These are phyloP conservation scores for Endocarpon pusillum DNA, from an alignment of 495 filamentous ascomycete species.

Conservation along the genomic window DNA sequence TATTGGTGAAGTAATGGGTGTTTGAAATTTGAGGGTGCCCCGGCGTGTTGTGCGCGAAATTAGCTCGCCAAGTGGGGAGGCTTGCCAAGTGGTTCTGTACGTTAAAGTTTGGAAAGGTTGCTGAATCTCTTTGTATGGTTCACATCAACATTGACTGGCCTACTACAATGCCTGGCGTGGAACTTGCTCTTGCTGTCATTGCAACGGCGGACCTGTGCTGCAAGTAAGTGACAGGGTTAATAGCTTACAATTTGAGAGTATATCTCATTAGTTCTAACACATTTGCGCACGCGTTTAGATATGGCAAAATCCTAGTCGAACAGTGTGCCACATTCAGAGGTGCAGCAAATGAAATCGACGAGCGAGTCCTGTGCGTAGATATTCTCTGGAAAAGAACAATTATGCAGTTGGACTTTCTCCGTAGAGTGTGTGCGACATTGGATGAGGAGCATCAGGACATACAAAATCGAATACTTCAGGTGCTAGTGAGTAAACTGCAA, in stretches of 20 bases:
- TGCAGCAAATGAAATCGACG: conserved; percentile 14
- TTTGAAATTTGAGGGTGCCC: too few relatives aligned
- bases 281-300: too few relatives aligned
- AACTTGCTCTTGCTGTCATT: conserved; percentile 10
- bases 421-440: conserved; percentile 15
- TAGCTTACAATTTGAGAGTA: too few relatives aligned
- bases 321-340: conserved; percentile 12
- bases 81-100: too few relatives aligned
- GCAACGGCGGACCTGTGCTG: conserved; percentile 13
- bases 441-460: conserved; percentile 18
- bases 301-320: conserved; percentile 16
- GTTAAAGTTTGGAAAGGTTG: too few relatives aligned
- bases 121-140: background rate
- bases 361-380: conserved; percentile 18
- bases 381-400: conserved; percentile 18
- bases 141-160: background rate
- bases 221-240: conserved; percentile 13
- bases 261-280: too few relatives aligned
- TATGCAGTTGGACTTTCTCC: conserved; percentile 19
- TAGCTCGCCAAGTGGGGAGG: too few relatives aligned
- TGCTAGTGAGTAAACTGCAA: conserved; percentile 16
- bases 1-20: too few relatives aligned
- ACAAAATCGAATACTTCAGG: conserved; percentile 15
- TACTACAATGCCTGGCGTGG: conserved; percentile 6
- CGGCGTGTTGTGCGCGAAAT: too few relatives aligned